A percentile compares a stretch with the other conserved stretches of the same genome.
These are phyloP conservation scores for Nemania serpens DNA, from an alignment of 2,329 filamentous ascomycete genomes.

Conservation along the genomic window DNA sequence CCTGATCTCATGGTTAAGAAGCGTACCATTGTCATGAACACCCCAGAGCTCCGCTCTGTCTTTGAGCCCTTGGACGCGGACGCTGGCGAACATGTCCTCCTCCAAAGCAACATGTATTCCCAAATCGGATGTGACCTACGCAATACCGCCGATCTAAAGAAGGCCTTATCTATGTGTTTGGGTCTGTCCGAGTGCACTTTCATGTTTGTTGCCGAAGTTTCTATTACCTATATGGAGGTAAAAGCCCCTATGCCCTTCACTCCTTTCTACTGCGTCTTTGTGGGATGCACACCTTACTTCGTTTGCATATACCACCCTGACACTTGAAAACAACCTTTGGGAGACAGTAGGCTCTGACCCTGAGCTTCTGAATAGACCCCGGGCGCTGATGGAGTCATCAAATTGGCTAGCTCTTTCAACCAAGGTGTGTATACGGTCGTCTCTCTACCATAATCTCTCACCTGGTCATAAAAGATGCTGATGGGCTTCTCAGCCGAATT, in stretches of 20 bases:
- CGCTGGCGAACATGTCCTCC: slow-evolving; percentile 54
- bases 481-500: slow-evolving; percentile 65
- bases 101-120: slow-evolving; percentile 72
- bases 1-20: slow-evolving; percentile 79
- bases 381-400: slow-evolving; percentile 73
- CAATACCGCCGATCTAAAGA: slow-evolving; percentile 64
- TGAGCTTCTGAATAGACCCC: slow-evolving; percentile 45
- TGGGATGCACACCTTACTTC: too few species aligned
- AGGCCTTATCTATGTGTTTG: slow-evolving; percentile 62
- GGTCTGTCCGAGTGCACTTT: slow-evolving; percentile 64
- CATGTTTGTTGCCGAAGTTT: slow-evolving; percentile 87
- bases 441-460: background rate
- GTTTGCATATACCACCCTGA: too few species aligned
- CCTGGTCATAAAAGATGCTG: slow-evolving; percentile 12
- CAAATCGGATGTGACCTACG: slow-evolving; percentile 83
- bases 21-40: slow-evolving; percentile 66
- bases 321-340: too few species aligned
- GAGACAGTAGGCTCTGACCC: background rate
- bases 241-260: background rate
- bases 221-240: slow-evolving; percentile 83
- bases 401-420: slow-evolving; percentile 74
- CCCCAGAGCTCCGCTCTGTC: slow-evolving; percentile 60
- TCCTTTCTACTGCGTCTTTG: background rate
- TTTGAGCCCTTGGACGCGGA: slow-evolving; percentile 49
- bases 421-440: slow-evolving; percentile 55